Conservation (phyloP, 164 flowering plant species). For the Santalum album region DNA sequence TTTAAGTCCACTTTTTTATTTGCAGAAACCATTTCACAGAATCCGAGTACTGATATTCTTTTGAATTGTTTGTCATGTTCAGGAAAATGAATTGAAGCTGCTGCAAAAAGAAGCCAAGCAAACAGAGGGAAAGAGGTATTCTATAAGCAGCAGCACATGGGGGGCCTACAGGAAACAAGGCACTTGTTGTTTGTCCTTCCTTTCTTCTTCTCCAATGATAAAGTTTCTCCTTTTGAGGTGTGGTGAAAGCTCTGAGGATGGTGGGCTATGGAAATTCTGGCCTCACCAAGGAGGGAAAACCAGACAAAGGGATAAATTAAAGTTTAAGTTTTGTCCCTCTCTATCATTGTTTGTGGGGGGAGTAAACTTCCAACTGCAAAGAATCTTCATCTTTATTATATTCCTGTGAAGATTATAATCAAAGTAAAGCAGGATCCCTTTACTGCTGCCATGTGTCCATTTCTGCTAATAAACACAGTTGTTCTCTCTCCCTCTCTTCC, state of each 20-base stretch:
- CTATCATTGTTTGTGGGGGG: not conserved
- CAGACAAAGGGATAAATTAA: not conserved
- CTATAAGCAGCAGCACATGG: constrained; percentile 13
- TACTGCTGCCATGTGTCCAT: not conserved
- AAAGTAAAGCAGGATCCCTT: constrained; percentile 1
- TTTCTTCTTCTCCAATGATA: constrained; percentile 10
- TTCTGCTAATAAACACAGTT: not conserved
- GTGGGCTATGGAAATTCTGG: constrained; percentile 15
- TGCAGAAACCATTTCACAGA: no score
- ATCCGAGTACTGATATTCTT: not conserved
- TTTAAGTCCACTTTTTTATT: not conserved
- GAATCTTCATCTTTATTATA: constrained; percentile 16
- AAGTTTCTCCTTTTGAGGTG: constrained; percentile 13
- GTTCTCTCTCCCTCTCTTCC: no score
- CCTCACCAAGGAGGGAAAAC: not conserved
- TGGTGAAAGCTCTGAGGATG: constrained; percentile 7
- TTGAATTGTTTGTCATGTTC: constrained; percentile 3
- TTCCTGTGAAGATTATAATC: constrained; percentile 5
- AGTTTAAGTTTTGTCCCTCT: constrained; percentile 6
- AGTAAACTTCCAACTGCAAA: not conserved
- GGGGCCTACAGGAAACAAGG: constrained; percentile 3
- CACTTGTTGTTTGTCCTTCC: constrained; percentile 19
- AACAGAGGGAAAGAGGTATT: not conserved
- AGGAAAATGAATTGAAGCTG: constrained; percentile 24
- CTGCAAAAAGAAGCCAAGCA: constrained; percentile 3